Percentiles rank a stretch among this genome's conserved stretches.
Evolutionary conservation across 148 eudicot genomes (phyloP).

Genomic region (Pouteria glomerata): DNA sequence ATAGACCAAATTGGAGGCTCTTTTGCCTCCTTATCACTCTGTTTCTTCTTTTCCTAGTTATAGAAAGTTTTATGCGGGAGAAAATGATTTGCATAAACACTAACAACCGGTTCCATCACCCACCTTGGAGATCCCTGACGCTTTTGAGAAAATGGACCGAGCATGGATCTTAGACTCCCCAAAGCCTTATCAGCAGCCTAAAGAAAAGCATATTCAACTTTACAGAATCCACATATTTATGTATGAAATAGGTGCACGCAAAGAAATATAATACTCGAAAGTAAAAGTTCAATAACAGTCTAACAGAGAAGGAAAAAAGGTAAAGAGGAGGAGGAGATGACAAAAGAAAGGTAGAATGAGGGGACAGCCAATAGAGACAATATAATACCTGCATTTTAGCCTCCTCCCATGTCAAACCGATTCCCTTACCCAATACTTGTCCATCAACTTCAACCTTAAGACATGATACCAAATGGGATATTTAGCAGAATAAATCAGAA

Average conservation of each 20-base stretch:
- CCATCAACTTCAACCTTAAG: constrained; percentile 86
- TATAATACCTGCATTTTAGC: constrained; percentile 64
- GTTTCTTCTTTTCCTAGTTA: too few relatives aligned
- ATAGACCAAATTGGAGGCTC: neutral
- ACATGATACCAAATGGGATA: constrained; percentile 5
- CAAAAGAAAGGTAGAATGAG: neutral
- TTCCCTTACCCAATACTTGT: constrained; percentile 68
- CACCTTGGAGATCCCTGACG: constrained; percentile 80
- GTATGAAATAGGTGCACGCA: neutral
- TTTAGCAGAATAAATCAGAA: neutral
- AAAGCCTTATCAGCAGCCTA: constrained; percentile 88
- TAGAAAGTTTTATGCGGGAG: neutral
- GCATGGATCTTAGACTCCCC: constrained; percentile 51
- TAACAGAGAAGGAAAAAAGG: neutral
- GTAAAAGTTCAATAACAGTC: neutral
- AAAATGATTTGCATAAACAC: neutral
- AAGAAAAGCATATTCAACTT: constrained; percentile 12
- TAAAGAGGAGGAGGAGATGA: neutral
- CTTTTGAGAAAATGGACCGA: constrained; percentile 46
- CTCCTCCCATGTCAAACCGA: constrained; percentile 74
- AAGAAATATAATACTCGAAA: neutral
- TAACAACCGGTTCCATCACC: constrained; percentile 12
- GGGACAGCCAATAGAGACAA: neutral
- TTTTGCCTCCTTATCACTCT: neutral
- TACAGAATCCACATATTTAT: neutral